These are phyloP conservation scores for Cryptosporidium parvum DNA, from an alignment of 169 alveolate species.

Conservation along the genomic window DNA sequence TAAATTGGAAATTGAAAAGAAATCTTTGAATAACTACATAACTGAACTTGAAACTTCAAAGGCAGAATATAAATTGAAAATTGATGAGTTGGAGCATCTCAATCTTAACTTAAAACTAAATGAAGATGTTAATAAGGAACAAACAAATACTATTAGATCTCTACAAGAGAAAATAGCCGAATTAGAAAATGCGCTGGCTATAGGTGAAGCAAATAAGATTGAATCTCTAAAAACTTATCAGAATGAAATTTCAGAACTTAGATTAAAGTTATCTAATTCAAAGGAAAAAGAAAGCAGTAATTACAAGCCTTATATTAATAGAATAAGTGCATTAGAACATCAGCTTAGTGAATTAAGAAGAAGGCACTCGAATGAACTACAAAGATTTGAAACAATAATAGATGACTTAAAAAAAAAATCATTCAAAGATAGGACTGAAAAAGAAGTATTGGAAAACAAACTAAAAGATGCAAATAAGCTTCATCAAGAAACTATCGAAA, in stretches of 20 bases:
- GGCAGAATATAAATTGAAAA: constrained; percentile 1
- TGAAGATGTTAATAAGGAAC: constrained; percentile 29
- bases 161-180: constrained; percentile 28
- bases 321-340: constrained; percentile 50
- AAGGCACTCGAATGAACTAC: constrained; percentile 41
- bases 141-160: not conserved
- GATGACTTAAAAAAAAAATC: constrained; percentile 26
- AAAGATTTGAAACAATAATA: constrained; percentile 46
- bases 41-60: constrained; percentile 9
- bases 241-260: constrained; percentile 46
- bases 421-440: constrained; percentile 3
- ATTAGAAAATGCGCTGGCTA: constrained; percentile 24
- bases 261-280: constrained; percentile 10
- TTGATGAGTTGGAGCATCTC: constrained; percentile 13
- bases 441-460: not conserved
- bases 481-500: not conserved
- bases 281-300: constrained; percentile 8
- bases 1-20: constrained; percentile 25
- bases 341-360: constrained; percentile 57
- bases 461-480: not conserved
- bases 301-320: constrained; percentile 30
- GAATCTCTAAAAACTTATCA: constrained; percentile 46
- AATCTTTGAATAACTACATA: not conserved
- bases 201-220: constrained; percentile 14
- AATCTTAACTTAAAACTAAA: not conserved